phyloP scores from a whole-genome alignment of 495 filamentous ascomycete species.

The Talaromyces liani region DNA sequence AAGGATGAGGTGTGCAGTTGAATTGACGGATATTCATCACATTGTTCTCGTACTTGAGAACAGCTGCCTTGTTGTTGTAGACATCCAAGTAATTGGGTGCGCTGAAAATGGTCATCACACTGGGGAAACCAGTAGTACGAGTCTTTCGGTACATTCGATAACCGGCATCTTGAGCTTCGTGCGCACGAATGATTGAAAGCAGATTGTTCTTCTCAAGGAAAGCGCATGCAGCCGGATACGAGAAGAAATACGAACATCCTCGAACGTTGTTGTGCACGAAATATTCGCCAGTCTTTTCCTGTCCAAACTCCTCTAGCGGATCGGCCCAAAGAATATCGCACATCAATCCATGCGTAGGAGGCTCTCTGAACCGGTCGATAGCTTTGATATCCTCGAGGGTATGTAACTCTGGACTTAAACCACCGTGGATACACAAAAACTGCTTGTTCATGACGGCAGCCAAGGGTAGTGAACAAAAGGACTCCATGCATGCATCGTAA shows the following conservation, averaged over 20 bases:
- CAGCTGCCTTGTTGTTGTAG: slow-evolving; percentile 99
- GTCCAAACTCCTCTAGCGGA: slow-evolving; percentile 97
- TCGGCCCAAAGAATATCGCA: slow-evolving; percentile 99
- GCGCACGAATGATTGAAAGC: slow-evolving; percentile 94
- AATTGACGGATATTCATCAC: slow-evolving; percentile 99
- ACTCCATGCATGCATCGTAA: slow-evolving; percentile 97
- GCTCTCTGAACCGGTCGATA: slow-evolving; percentile 97
- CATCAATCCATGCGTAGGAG: slow-evolving; percentile 95
- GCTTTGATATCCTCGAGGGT: slow-evolving; percentile 88
- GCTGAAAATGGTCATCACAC: slow-evolving; percentile 99
- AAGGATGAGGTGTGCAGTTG: slow-evolving; percentile 98
- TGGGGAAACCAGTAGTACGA: slow-evolving; percentile 93
- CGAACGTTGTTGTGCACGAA: slow-evolving; percentile 98
- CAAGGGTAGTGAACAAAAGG: slow-evolving; percentile 89
- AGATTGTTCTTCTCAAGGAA: slow-evolving; percentile 99
- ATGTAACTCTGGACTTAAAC: slow-evolving; percentile 90
- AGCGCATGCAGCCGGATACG: slow-evolving; percentile 94
- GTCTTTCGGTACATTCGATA: slow-evolving; percentile 99
- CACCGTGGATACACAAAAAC: slow-evolving; percentile 96
- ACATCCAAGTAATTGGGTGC: slow-evolving; percentile 98
- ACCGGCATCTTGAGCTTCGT: slow-evolving; percentile 96
- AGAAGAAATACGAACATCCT: slow-evolving; percentile 98
- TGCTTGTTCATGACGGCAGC: slow-evolving; percentile 99
- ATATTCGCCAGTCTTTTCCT: slow-evolving; percentile 95
- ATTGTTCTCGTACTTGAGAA: slow-evolving; percentile 98